Base-by-base conservation (phyloP, 371 early-diverging fungal genomes). In the Mucor ambiguus region DNA sequence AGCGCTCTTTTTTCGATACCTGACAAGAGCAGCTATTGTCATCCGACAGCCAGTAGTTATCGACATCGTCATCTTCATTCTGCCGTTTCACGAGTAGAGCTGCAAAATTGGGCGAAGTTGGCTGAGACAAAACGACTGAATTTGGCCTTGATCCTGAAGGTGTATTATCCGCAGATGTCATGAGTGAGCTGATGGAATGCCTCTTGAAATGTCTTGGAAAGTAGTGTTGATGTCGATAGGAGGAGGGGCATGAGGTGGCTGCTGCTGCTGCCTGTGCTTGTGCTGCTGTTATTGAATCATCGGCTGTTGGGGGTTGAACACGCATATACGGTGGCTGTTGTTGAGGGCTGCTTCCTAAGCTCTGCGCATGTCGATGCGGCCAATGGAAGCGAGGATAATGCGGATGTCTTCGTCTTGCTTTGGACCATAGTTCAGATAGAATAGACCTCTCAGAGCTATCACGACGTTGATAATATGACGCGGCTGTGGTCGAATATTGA, bases 401-500 rank as follows among this genome's bases (percentile, higher is more conserved):
- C 10, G 73, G 78, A 46, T 78, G 74, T 30, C 69, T 69, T 28
- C 61, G 38, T 18, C 69, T 69, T 48, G 79, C 74, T 61, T 67
- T 75, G 26, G 72, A 70, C 79, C 79, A 78, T 3, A 78, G 49
- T 48, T 78, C 74, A 35, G 74, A 59, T 29, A 78, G 61, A 14
- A 71, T 59, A n/a, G 72, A 70, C 24, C 68, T 52, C 29, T 75
- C 76, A 46, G 63, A 67, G 32, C 72, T 73, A 57, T 69, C 63
- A 49, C 74, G 68, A 33, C 71, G 64, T 32, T 75, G 74, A 43
- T 60, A 66, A 26, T 71, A 73, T 26, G 70, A 64, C 26, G 67
- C 44, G 41, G 61, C 61, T 35, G 56, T 48, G 16, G 73, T 67
- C 16, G 74, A 78, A 56, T 67, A 72, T 55, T 73, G 72, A 56